phyloP scores from a whole-genome alignment of 371 early-diverging fungal genomes.

The Haplosporangium sp. region DNA sequence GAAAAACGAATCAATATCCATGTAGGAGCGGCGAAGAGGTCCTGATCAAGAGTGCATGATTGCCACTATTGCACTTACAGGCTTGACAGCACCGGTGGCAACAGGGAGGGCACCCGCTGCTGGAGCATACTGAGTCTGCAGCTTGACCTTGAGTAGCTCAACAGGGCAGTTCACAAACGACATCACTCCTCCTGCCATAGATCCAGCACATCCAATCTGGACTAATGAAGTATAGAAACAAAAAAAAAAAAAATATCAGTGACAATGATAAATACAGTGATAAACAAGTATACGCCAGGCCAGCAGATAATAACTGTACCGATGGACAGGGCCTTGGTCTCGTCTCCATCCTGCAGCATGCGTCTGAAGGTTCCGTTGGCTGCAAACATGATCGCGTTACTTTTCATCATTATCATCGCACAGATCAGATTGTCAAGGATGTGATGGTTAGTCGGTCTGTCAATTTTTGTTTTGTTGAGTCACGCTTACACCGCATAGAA shows the following conservation, averaged over 20 bases:
- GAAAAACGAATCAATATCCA: no score
- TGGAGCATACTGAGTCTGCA: constrained; percentile 80
- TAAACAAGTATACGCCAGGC: neutral
- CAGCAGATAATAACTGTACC: no score
- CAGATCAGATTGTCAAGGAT: no score
- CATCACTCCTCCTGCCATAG: constrained; percentile 87
- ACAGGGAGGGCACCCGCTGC: constrained; percentile 33
- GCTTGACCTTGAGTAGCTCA: constrained; percentile 85
- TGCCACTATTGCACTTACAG: constrained; percentile 60
- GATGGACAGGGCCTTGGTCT: constrained; percentile 27
- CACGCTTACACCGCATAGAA: constrained; percentile 1
- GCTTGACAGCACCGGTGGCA: constrained; percentile 21
- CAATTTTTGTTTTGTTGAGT: constrained; percentile 1
- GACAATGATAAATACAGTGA: neutral
- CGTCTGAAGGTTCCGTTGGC: constrained; percentile 82
- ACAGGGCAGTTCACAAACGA: constrained; percentile 88
- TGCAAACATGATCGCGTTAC: constrained; percentile 89
- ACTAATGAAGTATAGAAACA: constrained; percentile 37
- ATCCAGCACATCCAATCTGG: constrained; percentile 79
- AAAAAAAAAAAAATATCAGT: neutral
- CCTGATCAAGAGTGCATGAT: no score
- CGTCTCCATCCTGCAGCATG: constrained; percentile 65
- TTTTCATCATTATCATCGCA: constrained; percentile 37
- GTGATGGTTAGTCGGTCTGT: no score
- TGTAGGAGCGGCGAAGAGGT: no score